Base-by-base conservation (phyloP, 1,139 yeast genomes). In the Candida neerlandica region DNA sequence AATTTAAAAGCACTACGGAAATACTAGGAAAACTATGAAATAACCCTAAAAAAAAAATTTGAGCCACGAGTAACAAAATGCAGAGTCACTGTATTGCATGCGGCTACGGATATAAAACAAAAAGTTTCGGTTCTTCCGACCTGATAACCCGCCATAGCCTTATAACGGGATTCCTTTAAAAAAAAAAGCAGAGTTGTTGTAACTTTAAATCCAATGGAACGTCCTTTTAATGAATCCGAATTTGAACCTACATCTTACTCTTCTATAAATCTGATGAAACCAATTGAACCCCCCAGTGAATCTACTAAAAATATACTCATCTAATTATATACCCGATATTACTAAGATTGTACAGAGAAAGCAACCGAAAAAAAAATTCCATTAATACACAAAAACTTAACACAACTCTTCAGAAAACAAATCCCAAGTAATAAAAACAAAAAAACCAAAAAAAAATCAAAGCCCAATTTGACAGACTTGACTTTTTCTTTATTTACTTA, bases 341-440 rank as follows among this genome's bases (percentile, higher is more conserved):
- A 37, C 29, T 37, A 37, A 37, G 29, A 32, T 32, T 32, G 37
- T n/a, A n/a, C n/a, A 33, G 37, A 33, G 41, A 21, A 19, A 37
- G 16, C 23, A 11, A 19, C n/a, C n/a, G 39, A 19, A 37, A 21
- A 19, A 37, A 37, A 37, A 5, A n/a, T 10, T 19, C 29, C 5
- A 10, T 15, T 33, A 33, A 16, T 14, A 33, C 37, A 33, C 11
- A 33, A 29, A 12, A 12, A 14, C 33, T 6, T 29, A 29, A 5
- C 33, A 29, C 15, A 11, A 29, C 18, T 15, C 21, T 9, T 7
- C 37, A 7, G 19, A 14, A 33, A 33, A 33, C 10, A 33, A 33
- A 33, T 29, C 18, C 9, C 6, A 33, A 5, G 19, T 16, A 33
- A 33, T 14, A 6, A 15, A 29, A 6, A 29, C 5, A 29, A 7